Conservation (phyloP, 192 early-diverging fungal species). For the Backusella morwellensis region DNA sequence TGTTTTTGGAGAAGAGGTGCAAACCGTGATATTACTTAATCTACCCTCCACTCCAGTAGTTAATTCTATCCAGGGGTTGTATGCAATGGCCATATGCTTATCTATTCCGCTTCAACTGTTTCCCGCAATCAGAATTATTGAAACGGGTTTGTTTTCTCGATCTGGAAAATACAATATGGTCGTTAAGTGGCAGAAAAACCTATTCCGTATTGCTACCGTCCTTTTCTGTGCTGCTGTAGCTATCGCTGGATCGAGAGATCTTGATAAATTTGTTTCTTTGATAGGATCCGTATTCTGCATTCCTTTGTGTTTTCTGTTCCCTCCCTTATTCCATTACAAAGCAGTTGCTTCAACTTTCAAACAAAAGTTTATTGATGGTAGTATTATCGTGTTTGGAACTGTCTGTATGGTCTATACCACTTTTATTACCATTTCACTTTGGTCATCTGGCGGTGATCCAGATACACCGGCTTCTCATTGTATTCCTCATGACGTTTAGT, state of each 20-base stretch:
- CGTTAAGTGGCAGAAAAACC: slow-evolving; percentile 79
- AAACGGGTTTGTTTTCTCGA: slow-evolving; percentile 54
- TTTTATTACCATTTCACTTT: slow-evolving; percentile 65
- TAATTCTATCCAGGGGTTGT: slow-evolving; percentile 60
- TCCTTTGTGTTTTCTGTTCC: slow-evolving; percentile 72
- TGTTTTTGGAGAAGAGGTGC: slow-evolving; percentile 62
- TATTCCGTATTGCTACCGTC: slow-evolving; percentile 52
- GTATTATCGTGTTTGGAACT: slow-evolving; percentile 64
- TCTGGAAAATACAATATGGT: slow-evolving; percentile 50
- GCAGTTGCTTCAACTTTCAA: slow-evolving; percentile 37
- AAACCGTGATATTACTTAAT: slow-evolving; percentile 72
- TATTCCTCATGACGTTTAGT: slow-evolving; percentile 7
- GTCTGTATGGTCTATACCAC: slow-evolving; percentile 81
- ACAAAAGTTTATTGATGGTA: slow-evolving; percentile 52
- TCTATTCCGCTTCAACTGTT: slow-evolving; percentile 72
- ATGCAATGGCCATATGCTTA: slow-evolving; percentile 70
- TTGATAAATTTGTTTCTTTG: slow-evolving; percentile 70
- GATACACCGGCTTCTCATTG: slow-evolving; percentile 15
- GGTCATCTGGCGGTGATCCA: slow-evolving; percentile 36
- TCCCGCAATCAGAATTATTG: slow-evolving; percentile 68
- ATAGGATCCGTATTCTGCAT: slow-evolving; percentile 62
- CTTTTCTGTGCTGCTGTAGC: slow-evolving; percentile 53
- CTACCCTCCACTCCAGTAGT: slow-evolving; percentile 54
- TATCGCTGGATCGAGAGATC: slow-evolving; percentile 53
- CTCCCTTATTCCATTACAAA: slow-evolving; percentile 69